These are phyloP conservation scores for Comarum palustre DNA, from an alignment of 306 rosid genomes.

Conservation along the genomic window DNA sequence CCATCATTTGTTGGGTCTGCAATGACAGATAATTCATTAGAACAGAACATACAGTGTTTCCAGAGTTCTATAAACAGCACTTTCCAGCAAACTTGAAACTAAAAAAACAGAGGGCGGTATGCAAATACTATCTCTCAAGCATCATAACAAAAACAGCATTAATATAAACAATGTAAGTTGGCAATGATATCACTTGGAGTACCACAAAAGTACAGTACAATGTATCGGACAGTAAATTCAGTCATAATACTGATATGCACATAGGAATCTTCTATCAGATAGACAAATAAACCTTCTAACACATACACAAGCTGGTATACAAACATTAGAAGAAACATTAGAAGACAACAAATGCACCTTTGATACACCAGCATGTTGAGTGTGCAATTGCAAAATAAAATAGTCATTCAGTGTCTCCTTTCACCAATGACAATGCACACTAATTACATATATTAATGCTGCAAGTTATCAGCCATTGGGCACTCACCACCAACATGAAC, in stretches of 20 bases:
- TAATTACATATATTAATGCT: background rate
- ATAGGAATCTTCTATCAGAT: background rate
- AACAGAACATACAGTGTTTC: background rate
- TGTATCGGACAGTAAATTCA: background rate
- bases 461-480: background rate
- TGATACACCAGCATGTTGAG: background rate
- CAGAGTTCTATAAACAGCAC: background rate
- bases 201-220: background rate
- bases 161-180: background rate
- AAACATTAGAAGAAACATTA: no score
- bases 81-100: background rate
- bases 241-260: background rate
- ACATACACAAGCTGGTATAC: background rate
- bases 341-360: background rate
- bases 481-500: background rate
- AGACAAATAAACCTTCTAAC: background rate
- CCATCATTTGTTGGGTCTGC: conserved; percentile 78
- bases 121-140: background rate
- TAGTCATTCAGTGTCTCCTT: background rate
- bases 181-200: background rate
- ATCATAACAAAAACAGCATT: background rate
- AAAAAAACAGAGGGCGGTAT: background rate
- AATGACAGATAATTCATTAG: conserved; percentile 21
- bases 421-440: background rate
- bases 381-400: background rate